Base-by-base conservation (phyloP, 305 asterid genomes). In the Caryopteris hybrid region DNA sequence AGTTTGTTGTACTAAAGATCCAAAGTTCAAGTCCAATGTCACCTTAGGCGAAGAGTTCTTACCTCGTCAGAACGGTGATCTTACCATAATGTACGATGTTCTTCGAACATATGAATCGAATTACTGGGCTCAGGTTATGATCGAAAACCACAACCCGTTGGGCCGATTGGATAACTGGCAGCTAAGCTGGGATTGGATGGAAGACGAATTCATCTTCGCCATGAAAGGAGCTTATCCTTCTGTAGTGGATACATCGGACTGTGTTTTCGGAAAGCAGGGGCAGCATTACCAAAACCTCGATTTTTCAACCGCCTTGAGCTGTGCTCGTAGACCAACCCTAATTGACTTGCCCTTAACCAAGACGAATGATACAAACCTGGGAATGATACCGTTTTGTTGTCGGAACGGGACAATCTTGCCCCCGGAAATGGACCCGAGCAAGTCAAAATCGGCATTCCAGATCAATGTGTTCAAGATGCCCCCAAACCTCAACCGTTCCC, bases 171-270 rank as follows among this genome's bases (percentile, higher is more conserved):
- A 94, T 34, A 84, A 84, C 80, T 94, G 99, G 99, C 83, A 78
- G 74, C 64, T 94, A 23, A 91, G 93, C 80, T 94, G 97, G 96
- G 97, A 94, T 62, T 94, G 99, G 98, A 91, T 94, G 98, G 88
- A 87, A 36, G 96, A 86, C 11, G 99, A 94, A 80, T 94, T 94
- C 78, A 87, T 91, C 31, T 75, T 72, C 36, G 81, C 90, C 67
- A 91, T 86, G 92, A 83, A 80, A 39, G 99, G 99, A 2, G 99
- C 99, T 25, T 87, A 94, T 48, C 96, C 99, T 1, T 79, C 88
- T 5, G 73, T 78, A 7, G 85, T 86, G 6, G 97, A 89, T 63
- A 77, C 95, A 7, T 81, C 96, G 0, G 84, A 70, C 0, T 94
- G 99, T n/a, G 76, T 94, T 1, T 87, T 84, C 20, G 99, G 99